Evolutionary conservation across 2,329 filamentous ascomycete species (phyloP), one percentile per base, ranked within the genome.

Genomic region (Alternaria alternata): DNA sequence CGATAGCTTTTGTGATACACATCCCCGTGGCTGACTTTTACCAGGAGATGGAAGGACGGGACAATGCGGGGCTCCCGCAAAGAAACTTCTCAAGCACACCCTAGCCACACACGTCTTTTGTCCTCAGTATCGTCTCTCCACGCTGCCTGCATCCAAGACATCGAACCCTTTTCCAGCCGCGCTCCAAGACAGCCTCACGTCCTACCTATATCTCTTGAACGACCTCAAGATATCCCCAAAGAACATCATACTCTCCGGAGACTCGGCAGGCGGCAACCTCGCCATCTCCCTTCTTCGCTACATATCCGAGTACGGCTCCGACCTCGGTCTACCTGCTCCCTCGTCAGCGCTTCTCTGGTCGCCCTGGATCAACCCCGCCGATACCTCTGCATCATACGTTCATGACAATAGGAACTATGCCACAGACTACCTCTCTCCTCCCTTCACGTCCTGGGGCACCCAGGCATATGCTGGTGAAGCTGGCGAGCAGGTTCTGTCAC

Each of bases 241-340:
- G 0, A 74, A 80, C 34, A 82, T 86, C 55, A 72, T 81, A 0
- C 16, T 86, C 0, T 80, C 78, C 0, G 84, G 84, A 5, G 84
- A 86, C 67, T 82, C 80, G 34, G 84, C 84, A 0, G 84, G 84
- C 54, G 83, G 73, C 0, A 84, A 85, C 63, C 70, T 83, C 11
- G 76, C 72, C 0, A 75, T 85, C 22, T 75, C 76, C 0, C 69
- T 86, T 14, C 72, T 85, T 32, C 75, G 83, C 18, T 85, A 86
- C 64, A 63, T 86, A 5, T 54, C 67, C 8, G 80, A 82, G 24
- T 77, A 79, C 56, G 81, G 80, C 3, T 39, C 64, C 3, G 65
- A 72, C 4, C 49, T 78, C 2, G 68, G 59, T 2, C 65, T 83
- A 1, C 74, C 74, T 0, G 20, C 47, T 2, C 83, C 83, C 0